phyloP scores from a whole-genome alignment of 371 early-diverging fungal genomes.

The Circinella minor region DNA sequence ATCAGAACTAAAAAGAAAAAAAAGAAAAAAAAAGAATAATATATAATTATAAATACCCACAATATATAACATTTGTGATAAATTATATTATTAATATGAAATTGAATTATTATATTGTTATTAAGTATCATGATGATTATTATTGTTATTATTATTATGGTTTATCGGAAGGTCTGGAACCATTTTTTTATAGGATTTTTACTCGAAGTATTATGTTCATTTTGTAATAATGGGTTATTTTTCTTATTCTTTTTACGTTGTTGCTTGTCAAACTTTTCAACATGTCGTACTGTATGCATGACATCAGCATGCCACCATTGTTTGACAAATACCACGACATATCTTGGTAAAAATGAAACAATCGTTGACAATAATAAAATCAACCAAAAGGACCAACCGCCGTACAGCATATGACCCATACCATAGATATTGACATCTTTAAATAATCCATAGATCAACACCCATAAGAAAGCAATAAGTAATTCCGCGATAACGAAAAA shows the following conservation, averaged over 20 bases:
- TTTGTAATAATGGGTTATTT: not conserved
- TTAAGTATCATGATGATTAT: not conserved
- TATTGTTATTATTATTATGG: not conserved
- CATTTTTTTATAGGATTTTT: not conserved
- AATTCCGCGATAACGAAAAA: conserved; percentile 54
- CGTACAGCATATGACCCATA: conserved; percentile 61
- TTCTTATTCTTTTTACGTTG: conserved; percentile 11
- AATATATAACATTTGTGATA: not conserved
- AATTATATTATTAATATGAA: not conserved
- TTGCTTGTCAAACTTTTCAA: conserved; percentile 39
- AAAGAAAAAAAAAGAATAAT: too few species aligned
- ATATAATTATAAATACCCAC: not conserved
- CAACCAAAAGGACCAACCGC: conserved; percentile 76
- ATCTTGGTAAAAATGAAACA: conserved; percentile 71
- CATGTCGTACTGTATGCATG: conserved; percentile 72
- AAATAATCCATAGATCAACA: conserved; percentile 63
- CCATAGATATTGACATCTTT: conserved; percentile 60
- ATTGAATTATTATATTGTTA: too few species aligned
- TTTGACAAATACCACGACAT: conserved; percentile 57
- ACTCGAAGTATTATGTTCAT: not conserved
- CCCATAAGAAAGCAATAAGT: conserved; percentile 53
- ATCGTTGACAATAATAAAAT: conserved; percentile 59
- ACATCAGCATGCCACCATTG: conserved; percentile 75
- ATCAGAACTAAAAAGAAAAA: too few species aligned
- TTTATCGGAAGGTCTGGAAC: conserved; percentile 6